These are phyloP conservation scores for Trametes gibbosa DNA, from an alignment of 768 basidiomycete genomes.

Conservation along the genomic window DNA sequence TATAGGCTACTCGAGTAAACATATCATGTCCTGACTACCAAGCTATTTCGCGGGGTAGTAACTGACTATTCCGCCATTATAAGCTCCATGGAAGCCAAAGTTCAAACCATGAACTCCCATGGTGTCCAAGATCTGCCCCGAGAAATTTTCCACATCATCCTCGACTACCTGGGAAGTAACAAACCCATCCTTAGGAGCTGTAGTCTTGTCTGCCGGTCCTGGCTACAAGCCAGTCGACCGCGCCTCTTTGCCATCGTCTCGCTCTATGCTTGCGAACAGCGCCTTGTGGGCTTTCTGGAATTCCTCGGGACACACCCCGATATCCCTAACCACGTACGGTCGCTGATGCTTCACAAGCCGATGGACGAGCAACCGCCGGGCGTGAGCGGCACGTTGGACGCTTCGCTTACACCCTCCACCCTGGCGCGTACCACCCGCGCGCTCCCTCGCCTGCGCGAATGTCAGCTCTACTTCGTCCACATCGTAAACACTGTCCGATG, in stretches of 20 bases:
- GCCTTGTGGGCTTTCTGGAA: neutral
- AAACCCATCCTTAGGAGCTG: neutral
- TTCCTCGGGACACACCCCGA: constrained; percentile 1
- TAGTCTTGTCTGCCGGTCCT: constrained; percentile 6
- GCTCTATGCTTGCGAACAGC: neutral
- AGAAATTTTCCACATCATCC: constrained; percentile 5
- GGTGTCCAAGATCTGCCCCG: constrained; percentile 4
- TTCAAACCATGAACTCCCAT: neutral
- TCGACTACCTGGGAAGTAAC: constrained; percentile 1
- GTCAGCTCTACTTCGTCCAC: constrained; percentile 8
- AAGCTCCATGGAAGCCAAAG: neutral
- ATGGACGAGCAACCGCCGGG: neutral
- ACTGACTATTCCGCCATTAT: too few species aligned
- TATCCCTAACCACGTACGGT: constrained; percentile 1
- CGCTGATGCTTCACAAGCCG: constrained; percentile 1
- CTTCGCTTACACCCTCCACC: neutral
- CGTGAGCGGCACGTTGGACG: neutral
- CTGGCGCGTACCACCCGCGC: neutral
- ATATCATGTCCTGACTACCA: too few species aligned
- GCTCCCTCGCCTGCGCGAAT: constrained; percentile 1
- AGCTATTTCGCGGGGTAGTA: too few species aligned
- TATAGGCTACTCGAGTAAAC: too few species aligned
- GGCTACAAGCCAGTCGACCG: constrained; percentile 1
- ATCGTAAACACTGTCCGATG: neutral
- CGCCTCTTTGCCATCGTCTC: constrained; percentile 2